Conservation (phyloP, 2,329 filamentous ascomycete genomes). For the Fusarium euwallaceae region DNA sequence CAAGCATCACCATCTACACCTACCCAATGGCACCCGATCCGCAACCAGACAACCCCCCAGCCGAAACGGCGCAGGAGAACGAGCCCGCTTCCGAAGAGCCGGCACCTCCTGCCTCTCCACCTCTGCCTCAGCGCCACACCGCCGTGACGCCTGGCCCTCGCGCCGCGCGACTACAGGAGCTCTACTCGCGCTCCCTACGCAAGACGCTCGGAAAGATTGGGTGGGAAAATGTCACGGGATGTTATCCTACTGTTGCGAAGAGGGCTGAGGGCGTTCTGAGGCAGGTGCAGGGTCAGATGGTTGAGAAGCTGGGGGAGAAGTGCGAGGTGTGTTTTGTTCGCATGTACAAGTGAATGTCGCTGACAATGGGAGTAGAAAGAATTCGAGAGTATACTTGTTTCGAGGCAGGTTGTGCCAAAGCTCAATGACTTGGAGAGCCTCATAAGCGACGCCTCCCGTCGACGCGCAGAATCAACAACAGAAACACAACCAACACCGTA, state of each 20-base stretch:
- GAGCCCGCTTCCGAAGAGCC: background rate
- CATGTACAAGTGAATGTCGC: background rate
- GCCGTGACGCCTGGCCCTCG: constrained; percentile 67
- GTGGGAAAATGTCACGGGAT: constrained; percentile 70
- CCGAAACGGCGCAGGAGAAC: constrained; percentile 12
- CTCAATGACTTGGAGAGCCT: constrained; percentile 72
- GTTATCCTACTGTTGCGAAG: constrained; percentile 71
- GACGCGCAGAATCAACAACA: constrained; percentile 38
- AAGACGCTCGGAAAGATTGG: constrained; percentile 68
- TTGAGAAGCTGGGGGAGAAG: constrained; percentile 65
- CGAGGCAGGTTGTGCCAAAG: constrained; percentile 66
- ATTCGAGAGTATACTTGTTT: constrained; percentile 67
- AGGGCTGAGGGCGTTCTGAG: constrained; percentile 64
- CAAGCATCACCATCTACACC: background rate
- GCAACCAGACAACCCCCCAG: constrained; percentile 23
- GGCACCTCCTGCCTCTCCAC: constrained; percentile 50
- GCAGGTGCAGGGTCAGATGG: constrained; percentile 70
- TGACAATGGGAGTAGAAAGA: constrained; percentile 58
- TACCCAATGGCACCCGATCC: constrained; percentile 40
- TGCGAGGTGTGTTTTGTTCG: constrained; percentile 58
- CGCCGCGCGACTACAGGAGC: constrained; percentile 65
- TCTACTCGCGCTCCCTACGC: constrained; percentile 65
- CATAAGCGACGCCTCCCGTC: constrained; percentile 62
- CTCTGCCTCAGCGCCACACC: constrained; percentile 58
- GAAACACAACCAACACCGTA: constrained; percentile 60